Percentiles rank a stretch among this genome's conserved stretches.
Conservation (phyloP, 257 asterid genomes). For the Solanum rostratum region DNA sequence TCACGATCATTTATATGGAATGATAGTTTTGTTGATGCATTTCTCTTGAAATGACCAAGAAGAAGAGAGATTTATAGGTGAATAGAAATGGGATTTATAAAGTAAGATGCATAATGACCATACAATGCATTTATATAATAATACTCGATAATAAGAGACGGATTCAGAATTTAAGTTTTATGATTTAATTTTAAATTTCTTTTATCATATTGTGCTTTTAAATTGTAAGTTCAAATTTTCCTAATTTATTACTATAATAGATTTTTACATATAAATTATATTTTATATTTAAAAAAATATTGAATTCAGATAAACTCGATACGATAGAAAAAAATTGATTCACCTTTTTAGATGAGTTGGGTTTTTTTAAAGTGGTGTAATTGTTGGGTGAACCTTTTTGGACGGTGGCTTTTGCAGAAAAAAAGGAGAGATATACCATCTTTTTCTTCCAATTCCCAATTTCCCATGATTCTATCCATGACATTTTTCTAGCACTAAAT, state of each 20-base stretch:
- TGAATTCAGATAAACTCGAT: background rate
- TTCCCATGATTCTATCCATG: conserved; percentile 15
- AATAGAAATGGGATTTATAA: background rate
- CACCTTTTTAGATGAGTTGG: background rate
- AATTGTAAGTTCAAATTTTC: background rate
- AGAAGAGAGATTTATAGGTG: background rate
- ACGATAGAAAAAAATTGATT: background rate
- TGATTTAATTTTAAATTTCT: background rate
- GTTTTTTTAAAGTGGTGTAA: background rate
- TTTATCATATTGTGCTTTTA: no score
- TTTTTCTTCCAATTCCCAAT: background rate
- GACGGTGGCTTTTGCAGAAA: conserved; percentile 9
- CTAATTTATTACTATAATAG: background rate
- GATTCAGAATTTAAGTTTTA: background rate
- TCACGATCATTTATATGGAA: background rate
- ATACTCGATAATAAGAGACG: rapidly evolving
- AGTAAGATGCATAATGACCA: background rate
- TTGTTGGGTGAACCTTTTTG: conserved; percentile 13
- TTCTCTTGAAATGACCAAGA: background rate
- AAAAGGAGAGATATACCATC: background rate
- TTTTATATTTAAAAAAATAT: background rate
- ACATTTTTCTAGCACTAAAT: background rate
- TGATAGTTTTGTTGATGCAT: background rate
- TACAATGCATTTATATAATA: background rate
- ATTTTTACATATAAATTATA: background rate